Conservation (phyloP, 2,329 filamentous ascomycete genomes). For the Metarhizium humberi region DNA sequence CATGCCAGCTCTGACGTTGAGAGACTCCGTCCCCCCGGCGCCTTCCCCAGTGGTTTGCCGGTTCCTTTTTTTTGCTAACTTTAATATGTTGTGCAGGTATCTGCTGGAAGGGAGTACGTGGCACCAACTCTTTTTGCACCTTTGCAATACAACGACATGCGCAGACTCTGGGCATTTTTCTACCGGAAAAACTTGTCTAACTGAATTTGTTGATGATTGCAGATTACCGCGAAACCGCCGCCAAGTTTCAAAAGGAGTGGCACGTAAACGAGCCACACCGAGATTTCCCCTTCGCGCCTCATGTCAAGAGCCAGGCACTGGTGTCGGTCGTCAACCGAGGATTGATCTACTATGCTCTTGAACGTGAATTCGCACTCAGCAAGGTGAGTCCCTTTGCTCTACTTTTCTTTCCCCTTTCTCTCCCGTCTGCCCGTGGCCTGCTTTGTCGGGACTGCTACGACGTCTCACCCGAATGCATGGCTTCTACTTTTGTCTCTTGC, state of each 20-base stretch:
- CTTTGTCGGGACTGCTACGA: neutral
- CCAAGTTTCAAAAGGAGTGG: slow-evolving; percentile 62
- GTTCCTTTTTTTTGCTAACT: slow-evolving; percentile 2
- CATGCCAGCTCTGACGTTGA: slow-evolving; percentile 11
- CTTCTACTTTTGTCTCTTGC: slow-evolving; percentile 2
- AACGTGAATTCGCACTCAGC: slow-evolving; percentile 42
- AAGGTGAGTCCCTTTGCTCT: slow-evolving; percentile 31
- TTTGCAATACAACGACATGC: neutral
- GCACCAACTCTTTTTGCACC: slow-evolving; percentile 9
- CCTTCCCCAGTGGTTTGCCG: slow-evolving; percentile 7
- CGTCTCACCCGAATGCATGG: neutral
- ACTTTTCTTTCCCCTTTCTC: slow-evolving; percentile 7
- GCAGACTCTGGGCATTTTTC: neutral
- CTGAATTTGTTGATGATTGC: slow-evolving; percentile 8
- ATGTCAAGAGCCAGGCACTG: slow-evolving; percentile 56
- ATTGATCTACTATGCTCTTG: slow-evolving; percentile 49
- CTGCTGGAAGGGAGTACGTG: slow-evolving; percentile 54
- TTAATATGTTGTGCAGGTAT: slow-evolving; percentile 32
- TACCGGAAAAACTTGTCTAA: slow-evolving; percentile 12
- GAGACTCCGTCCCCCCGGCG: neutral
- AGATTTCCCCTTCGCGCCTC: slow-evolving; percentile 53
- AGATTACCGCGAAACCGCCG: slow-evolving; percentile 61
- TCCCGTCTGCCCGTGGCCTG: slow-evolving; percentile 2
- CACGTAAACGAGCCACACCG: slow-evolving; percentile 52
- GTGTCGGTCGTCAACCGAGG: slow-evolving; percentile 55